A percentile compares a stretch with the other conserved stretches of the same genome.
phyloP scores from a whole-genome alignment of 345 rosid genomes.

The Rhizophora apiculata region DNA sequence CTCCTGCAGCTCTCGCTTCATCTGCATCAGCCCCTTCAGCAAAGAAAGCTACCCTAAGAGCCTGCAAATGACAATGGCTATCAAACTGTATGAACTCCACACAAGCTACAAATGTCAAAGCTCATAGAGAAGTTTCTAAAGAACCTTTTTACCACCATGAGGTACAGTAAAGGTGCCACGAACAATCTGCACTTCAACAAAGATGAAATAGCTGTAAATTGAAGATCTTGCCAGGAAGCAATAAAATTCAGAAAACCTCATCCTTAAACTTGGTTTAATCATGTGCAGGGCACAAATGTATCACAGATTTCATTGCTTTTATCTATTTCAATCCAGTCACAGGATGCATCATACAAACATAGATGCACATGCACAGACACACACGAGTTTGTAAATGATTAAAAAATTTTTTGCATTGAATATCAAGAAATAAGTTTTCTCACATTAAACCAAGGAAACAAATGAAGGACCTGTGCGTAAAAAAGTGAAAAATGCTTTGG shows the following conservation, averaged over 20 bases:
- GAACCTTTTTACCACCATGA: slow-evolving; percentile 83
- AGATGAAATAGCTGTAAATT: background rate
- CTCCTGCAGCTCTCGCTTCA: slow-evolving; percentile 95
- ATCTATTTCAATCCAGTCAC: background rate
- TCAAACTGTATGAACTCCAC: background rate
- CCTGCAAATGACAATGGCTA: slow-evolving; percentile 44
- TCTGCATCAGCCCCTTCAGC: slow-evolving; percentile 95
- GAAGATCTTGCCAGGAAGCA: background rate
- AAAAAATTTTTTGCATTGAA: no score
- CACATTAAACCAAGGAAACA: no score
- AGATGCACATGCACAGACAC: no score
- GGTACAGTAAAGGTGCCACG: slow-evolving; percentile 89
- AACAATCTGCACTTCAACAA: slow-evolving; percentile 60
- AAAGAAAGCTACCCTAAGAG: slow-evolving; percentile 80
- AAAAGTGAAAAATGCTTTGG: no score
- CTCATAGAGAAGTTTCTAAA: slow-evolving; percentile 10
- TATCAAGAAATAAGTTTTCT: no score
- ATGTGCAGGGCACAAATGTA: background rate
- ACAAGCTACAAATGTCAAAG: background rate
- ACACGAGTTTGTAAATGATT: no score
- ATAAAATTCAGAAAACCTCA: background rate
- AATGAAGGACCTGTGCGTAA: no score
- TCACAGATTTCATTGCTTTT: background rate
- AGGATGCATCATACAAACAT: background rate
- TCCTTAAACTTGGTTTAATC: background rate